Evolutionary conservation across 2,329 filamentous ascomycete genomes (phyloP).

Genomic region (Claviceps fusiformis): DNA sequence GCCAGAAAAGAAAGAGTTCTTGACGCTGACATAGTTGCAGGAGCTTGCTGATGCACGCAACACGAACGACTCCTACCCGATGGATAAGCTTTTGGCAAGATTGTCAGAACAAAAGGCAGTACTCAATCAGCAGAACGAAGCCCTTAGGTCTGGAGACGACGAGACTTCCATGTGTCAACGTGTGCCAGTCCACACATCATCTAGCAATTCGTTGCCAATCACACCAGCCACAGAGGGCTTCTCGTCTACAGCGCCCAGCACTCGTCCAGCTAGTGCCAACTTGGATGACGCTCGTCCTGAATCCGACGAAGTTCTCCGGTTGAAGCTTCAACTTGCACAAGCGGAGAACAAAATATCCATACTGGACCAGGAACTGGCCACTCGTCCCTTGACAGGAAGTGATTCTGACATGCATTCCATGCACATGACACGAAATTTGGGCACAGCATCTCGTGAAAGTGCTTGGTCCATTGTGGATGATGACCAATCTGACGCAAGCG

Average conservation of each 20-base stretch:
- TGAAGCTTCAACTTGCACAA: conserved; percentile 58
- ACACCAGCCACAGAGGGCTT: conserved; percentile 47
- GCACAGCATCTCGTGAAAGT: conserved; percentile 23
- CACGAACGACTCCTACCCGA: conserved; percentile 33
- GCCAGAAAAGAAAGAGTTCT: background rate
- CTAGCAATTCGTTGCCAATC: conserved; percentile 46
- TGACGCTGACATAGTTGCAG: conserved; percentile 17
- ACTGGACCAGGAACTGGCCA: conserved; percentile 57
- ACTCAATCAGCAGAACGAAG: conserved; percentile 45
- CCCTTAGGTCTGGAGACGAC: conserved; percentile 30
- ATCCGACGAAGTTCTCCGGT: conserved; percentile 48
- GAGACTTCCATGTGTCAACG: conserved; percentile 16
- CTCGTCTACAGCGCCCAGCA: conserved; percentile 32
- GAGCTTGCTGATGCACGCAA: conserved; percentile 14
- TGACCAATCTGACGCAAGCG: conserved; percentile 41
- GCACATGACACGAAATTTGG: conserved; percentile 10
- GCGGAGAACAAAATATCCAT: conserved; percentile 57
- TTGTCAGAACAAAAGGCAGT: conserved; percentile 56
- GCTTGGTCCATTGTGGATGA: conserved; percentile 43
- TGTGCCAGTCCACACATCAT: conserved; percentile 32
- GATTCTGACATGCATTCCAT: conserved; percentile 23
- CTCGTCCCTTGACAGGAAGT: conserved; percentile 41
- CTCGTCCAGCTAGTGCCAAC: conserved; percentile 37
- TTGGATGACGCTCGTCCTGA: conserved; percentile 27
- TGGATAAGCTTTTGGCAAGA: conserved; percentile 63